Conservation (phyloP, 2,329 filamentous ascomycete genomes). For the Davidsoniella virescens region DNA sequence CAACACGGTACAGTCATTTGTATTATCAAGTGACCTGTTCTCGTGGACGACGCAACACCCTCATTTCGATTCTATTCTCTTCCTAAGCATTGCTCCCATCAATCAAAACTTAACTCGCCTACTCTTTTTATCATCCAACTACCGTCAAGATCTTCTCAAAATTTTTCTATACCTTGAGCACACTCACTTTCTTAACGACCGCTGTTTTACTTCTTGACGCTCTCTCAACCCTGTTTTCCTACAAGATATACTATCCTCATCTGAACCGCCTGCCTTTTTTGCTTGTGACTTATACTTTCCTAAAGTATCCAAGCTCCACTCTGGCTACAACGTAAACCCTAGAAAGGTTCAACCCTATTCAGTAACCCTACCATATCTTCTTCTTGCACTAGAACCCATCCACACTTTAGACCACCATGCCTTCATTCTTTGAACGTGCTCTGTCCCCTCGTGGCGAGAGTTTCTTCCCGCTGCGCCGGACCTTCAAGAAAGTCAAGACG, state of each 20-base stretch:
- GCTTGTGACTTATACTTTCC: too few species aligned
- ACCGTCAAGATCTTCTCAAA: background rate
- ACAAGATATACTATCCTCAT: too few species aligned
- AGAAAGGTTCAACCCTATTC: background rate
- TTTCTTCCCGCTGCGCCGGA: slow-evolving; percentile 9
- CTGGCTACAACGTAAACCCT: background rate
- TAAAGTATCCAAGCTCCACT: background rate
- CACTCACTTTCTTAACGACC: background rate
- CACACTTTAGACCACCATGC: background rate
- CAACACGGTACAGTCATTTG: background rate
- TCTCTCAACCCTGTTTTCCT: background rate
- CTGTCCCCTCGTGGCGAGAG: slow-evolving; percentile 7
- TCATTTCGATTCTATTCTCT: background rate
- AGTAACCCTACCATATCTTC: too few species aligned
- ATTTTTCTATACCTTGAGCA: background rate
- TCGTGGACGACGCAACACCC: slow-evolving; percentile 1
- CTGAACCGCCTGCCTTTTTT: too few species aligned
- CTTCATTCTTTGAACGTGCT: slow-evolving; percentile 3
- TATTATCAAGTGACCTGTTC: background rate
- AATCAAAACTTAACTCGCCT: background rate
- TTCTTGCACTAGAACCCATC: too few species aligned
- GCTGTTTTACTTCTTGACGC: background rate
- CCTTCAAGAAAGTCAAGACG: slow-evolving; percentile 10
- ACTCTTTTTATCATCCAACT: background rate
- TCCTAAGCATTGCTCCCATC: too few species aligned